phyloP scores from a whole-genome alignment of 495 filamentous ascomycete genomes.

The Ramalina intermedia region DNA sequence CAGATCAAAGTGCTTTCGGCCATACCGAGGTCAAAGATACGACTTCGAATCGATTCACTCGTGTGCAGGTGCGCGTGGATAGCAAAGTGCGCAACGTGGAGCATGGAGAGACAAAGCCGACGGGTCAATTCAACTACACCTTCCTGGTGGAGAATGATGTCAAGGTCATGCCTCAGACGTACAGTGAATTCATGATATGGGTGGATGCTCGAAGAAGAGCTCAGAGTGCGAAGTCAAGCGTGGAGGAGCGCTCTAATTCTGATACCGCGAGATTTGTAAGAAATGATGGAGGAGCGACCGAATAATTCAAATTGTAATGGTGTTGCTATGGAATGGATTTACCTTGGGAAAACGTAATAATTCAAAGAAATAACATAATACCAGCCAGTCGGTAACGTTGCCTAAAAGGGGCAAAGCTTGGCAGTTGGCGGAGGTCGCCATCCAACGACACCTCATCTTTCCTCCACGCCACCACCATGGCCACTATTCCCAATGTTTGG shows the following conservation, averaged over 20 bases:
- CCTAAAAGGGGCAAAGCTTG: not conserved
- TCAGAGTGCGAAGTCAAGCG: conserved; percentile 24
- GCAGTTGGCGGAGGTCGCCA: not conserved
- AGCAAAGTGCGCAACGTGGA: conserved; percentile 66
- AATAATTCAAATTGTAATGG: not conserved
- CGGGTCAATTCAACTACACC: conserved; percentile 77
- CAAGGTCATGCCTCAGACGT: conserved; percentile 60
- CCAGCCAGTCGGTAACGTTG: not conserved
- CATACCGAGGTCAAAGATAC: conserved; percentile 14
- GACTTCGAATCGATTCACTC: conserved; percentile 36
- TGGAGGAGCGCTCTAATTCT: conserved; percentile 1
- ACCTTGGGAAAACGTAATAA: not conserved
- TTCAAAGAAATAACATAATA: no score
- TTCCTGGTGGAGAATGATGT: conserved; percentile 62
- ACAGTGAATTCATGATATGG: conserved; percentile 69
- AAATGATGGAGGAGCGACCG: not conserved
- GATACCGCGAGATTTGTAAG: not conserved
- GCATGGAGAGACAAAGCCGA: conserved; percentile 58
- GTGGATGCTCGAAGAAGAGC: conserved; percentile 54
- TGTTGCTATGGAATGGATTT: not conserved
- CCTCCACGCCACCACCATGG: not conserved
- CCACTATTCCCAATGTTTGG: conserved; percentile 63
- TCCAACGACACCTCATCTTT: not conserved
- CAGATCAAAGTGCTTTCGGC: conserved; percentile 18
- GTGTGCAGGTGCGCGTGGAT: conserved; percentile 65